Conservation (phyloP, 306 rosid genomes). For the Alnus glutinosa region DNA sequence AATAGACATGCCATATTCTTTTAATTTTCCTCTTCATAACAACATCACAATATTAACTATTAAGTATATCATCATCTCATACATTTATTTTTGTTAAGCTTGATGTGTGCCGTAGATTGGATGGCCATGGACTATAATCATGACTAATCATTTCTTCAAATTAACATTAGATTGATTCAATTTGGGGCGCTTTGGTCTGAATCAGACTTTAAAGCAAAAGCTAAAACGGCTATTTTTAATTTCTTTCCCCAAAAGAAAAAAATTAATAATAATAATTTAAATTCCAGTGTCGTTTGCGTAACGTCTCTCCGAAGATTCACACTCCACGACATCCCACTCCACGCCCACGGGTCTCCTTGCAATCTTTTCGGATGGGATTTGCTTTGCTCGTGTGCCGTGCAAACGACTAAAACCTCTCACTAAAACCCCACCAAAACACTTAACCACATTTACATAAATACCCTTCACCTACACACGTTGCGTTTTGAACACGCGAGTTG, state of each 20-base stretch:
- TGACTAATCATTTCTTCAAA: too few relatives aligned
- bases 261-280: not conserved
- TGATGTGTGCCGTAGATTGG: too few relatives aligned
- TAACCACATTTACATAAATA: slow-evolving; percentile 15
- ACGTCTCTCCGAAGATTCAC: slow-evolving; percentile 39
- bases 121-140: too few relatives aligned
- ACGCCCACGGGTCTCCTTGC: not conserved
- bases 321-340: not conserved
- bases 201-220: slow-evolving; percentile 5
- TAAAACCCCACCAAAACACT: not conserved
- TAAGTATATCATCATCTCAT: too few relatives aligned
- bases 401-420: not conserved
- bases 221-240: slow-evolving; percentile 12
- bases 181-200: not conserved
- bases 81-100: too few relatives aligned
- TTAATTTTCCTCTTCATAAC: too few relatives aligned
- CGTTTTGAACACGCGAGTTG: slow-evolving; percentile 25
- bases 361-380: not conserved
- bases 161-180: too few relatives aligned
- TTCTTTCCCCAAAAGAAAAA: not conserved
- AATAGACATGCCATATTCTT: not conserved
- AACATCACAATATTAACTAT: too few relatives aligned
- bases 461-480: slow-evolving; percentile 14
- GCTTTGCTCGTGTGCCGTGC: slow-evolving; percentile 9
- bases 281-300: slow-evolving; percentile 28